Evolutionary conservation across 2,329 filamentous ascomycete genomes (phyloP).

Genomic region (Cytospora piceicola): DNA sequence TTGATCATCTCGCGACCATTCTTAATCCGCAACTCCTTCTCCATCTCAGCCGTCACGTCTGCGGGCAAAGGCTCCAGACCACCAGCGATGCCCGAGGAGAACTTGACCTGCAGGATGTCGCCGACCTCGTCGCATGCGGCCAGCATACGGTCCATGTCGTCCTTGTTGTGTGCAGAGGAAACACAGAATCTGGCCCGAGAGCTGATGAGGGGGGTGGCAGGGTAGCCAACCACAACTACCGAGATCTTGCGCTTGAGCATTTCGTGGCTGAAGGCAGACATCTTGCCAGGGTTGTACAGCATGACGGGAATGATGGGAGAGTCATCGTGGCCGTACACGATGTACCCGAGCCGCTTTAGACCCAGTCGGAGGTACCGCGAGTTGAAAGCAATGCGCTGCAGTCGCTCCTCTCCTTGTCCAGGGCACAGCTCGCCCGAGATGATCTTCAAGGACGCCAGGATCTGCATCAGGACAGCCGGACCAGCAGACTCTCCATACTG

Average conservation of each 20-base stretch:
- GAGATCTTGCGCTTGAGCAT: conserved; percentile 98
- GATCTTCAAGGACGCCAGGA: conserved; percentile 81
- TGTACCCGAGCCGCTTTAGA: conserved; percentile 94
- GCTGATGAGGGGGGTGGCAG: conserved; percentile 91
- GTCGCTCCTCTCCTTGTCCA: conserved; percentile 91
- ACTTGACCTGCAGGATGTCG: conserved; percentile 91
- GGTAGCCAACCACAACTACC: conserved; percentile 95
- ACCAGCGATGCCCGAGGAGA: conserved; percentile 93
- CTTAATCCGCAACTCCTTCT: conserved; percentile 67
- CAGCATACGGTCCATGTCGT: conserved; percentile 89
- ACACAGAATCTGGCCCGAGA: conserved; percentile 96
- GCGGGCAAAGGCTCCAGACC: conserved; percentile 78
- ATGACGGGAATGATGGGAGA: conserved; percentile 94
- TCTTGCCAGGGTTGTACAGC: conserved; percentile 98
- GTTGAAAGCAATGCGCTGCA: conserved; percentile 97
- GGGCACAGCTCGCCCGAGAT: conserved; percentile 87
- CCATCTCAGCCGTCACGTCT: conserved; percentile 71
- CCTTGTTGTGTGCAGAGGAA: conserved; percentile 95
- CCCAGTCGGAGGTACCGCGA: conserved; percentile 96
- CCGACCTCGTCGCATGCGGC: conserved; percentile 91
- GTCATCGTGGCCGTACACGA: conserved; percentile 96
- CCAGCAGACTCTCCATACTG: conserved; percentile 86
- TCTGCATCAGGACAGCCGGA: conserved; percentile 89
- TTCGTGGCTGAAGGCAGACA: conserved; percentile 96
- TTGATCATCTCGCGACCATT: conserved; percentile 70